Evolutionary conservation across 2,329 filamentous ascomycete genomes (phyloP), one percentile per base, ranked within the genome.

Genomic region (Aspergillus ochraceus): DNA sequence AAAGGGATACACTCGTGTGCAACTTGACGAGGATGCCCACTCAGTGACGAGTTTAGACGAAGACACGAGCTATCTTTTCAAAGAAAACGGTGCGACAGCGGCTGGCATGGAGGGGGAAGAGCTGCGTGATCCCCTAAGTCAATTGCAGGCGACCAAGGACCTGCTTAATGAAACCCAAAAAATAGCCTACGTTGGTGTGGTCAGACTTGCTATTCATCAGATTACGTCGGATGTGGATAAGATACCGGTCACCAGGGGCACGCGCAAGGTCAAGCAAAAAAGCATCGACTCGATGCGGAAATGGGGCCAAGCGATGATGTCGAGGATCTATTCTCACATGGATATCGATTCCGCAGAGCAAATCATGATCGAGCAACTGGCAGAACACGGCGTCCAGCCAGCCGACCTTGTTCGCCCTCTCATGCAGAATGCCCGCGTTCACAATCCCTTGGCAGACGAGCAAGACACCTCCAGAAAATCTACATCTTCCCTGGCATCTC

Each of bases 251-350:
- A 87, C 84, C 2, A 91, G 84, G 68, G 84, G 82, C 47, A 84
- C 86, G 1, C 95, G 89, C 76, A 97, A 94, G 74, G 80, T 87
- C 49, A 74, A 92, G 11, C 83, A 85, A 30, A 79, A 89, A 61
- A 86, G 90, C 0, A 80, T 87, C 11, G 95, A 97, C 74, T 86
- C 88, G 39, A 89, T 91, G 79, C 90, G 90, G 76, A 97, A 97
- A 90, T 99, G 94, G 94, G 88, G 90, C 58, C 95, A 99, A 75
- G 96, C 96, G 79, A 96, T 97, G 84, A 99, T 99, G 93, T 87
- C 97, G 61, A 87, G 94, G 24, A 76, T 99, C 12, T 99, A 98
- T 74, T 81, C 87, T 12, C 95, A 99, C 76, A 99, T 99, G 95
- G 95, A 99, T 61, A 96, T 99, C 70, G 92, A 88, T 70, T 82